Percentiles rank a stretch among this genome's conserved stretches.
Evolutionary conservation across 306 rosid genomes (phyloP).

Genomic region (Glycine latifolia): DNA sequence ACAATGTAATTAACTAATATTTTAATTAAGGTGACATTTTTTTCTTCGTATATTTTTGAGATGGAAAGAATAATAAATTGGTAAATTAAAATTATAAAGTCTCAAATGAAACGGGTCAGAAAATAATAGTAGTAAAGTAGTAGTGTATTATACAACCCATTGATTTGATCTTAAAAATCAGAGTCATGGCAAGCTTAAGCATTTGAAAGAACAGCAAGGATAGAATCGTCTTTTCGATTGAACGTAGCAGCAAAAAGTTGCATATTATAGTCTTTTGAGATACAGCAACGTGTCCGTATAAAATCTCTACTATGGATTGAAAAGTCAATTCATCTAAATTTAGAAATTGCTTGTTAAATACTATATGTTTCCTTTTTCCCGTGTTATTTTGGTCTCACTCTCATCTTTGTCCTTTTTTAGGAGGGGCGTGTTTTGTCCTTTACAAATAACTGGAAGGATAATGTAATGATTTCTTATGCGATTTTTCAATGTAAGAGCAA

Average conservation of each 20-base stretch:
- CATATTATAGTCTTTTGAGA: conserved; percentile 22
- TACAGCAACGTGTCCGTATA: conserved; percentile 11
- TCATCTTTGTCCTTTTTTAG: neutral
- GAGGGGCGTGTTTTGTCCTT: neutral
- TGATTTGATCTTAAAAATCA: neutral
- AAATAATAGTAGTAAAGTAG: neutral
- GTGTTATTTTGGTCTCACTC: neutral
- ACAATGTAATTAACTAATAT: no score
- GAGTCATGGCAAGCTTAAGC: neutral
- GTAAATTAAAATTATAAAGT: neutral
- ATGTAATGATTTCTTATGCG: neutral
- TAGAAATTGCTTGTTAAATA: neutral
- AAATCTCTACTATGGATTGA: conserved; percentile 24
- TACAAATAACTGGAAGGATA: neutral
- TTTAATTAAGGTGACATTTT: no score
- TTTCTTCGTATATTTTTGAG: no score
- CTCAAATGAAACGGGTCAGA: neutral
- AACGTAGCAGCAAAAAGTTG: conserved; percentile 27
- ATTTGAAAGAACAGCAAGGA: neutral
- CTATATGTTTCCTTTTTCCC: neutral
- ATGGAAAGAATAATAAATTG: no score
- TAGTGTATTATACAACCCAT: no score
- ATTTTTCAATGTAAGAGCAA: no score
- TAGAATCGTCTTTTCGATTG: conserved; percentile 14
- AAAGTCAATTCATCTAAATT: neutral